These are phyloP conservation scores for Gloeopeniophorella convolvens DNA, from an alignment of 768 basidiomycete species.

Conservation along the genomic window DNA sequence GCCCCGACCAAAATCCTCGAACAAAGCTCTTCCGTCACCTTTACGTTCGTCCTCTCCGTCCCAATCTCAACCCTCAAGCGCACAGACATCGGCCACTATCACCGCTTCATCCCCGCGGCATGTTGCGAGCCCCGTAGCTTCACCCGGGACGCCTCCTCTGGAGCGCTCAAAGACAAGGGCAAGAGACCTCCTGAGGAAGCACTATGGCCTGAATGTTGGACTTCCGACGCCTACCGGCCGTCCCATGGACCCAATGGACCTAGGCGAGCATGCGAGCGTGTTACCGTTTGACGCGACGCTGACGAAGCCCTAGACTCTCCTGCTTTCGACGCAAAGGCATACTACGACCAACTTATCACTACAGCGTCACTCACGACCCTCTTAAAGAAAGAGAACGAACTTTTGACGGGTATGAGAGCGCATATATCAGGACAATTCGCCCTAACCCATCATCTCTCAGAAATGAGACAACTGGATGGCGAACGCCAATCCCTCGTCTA, in stretches of 20 bases:
- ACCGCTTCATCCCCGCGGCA: neutral
- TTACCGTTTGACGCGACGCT: neutral
- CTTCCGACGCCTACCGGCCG: slow-evolving; percentile 56
- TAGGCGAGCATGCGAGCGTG: slow-evolving; percentile 42
- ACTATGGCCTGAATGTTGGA: slow-evolving; percentile 80
- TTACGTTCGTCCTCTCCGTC: slow-evolving; percentile 13
- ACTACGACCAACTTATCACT: slow-evolving; percentile 82
- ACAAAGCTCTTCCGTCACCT: slow-evolving; percentile 12
- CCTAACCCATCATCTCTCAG: slow-evolving; percentile 32
- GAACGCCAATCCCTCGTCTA: slow-evolving; percentile 90
- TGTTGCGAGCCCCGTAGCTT: neutral
- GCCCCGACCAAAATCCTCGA: slow-evolving; percentile 11
- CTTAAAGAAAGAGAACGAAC: slow-evolving; percentile 76
- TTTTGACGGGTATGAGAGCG: slow-evolving; percentile 50
- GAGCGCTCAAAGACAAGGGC: slow-evolving; percentile 39
- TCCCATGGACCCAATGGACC: slow-evolving; percentile 70
- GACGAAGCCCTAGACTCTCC: slow-evolving; percentile 52
- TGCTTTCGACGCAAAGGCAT: slow-evolving; percentile 75
- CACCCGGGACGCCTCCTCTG: slow-evolving; percentile 9
- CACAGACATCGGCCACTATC: neutral
- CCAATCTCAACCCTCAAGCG: neutral
- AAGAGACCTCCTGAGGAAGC: slow-evolving; percentile 72
- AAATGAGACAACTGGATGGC: slow-evolving; percentile 81
- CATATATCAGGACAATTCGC: neutral
- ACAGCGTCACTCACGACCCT: slow-evolving; percentile 68